Evolutionary conservation across 352 stramenopile genomes (phyloP).

Genomic region (Phytophthora lateralis): DNA sequence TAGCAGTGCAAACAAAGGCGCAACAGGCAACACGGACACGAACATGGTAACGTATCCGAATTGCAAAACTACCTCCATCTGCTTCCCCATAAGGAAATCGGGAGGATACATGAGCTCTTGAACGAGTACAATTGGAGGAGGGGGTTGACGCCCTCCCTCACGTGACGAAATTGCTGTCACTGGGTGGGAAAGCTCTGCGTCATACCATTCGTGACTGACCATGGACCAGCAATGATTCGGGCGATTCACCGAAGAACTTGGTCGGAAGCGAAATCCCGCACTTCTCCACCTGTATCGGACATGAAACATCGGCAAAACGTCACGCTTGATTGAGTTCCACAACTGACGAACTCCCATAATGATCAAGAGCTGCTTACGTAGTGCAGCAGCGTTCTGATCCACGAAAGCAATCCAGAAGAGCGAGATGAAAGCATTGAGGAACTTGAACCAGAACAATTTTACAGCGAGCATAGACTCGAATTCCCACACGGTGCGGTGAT

Average conservation of each 20-base stretch:
- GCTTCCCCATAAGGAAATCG: constrained; percentile 76
- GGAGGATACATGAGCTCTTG: constrained; percentile 78
- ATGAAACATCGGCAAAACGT: constrained; percentile 55
- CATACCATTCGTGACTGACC: constrained; percentile 62
- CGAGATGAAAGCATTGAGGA: constrained; percentile 82
- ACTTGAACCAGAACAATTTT: constrained; percentile 87
- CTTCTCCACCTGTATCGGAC: constrained; percentile 52
- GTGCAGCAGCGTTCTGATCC: constrained; percentile 45
- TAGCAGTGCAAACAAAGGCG: constrained; percentile 85
- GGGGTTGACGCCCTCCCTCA: constrained; percentile 13
- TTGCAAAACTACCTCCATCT: constrained; percentile 84
- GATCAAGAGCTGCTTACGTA: constrained; percentile 72
- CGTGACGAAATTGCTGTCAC: neutral
- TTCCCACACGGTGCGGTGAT: constrained; percentile 80
- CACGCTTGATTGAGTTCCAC: constrained; percentile 63
- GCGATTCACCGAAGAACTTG: constrained; percentile 15
- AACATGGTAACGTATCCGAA: constrained; percentile 97
- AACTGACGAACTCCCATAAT: constrained; percentile 77
- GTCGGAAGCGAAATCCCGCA: constrained; percentile 45
- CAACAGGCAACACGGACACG: constrained; percentile 90
- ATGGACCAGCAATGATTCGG: constrained; percentile 24
- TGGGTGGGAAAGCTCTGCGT: constrained; percentile 36
- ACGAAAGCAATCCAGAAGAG: constrained; percentile 84
- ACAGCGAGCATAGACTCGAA: constrained; percentile 78
- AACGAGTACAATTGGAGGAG: constrained; percentile 55